Base-by-base conservation (phyloP, 805 yeast species). In the Hanseniaspora pseudoguilliermondii region DNA sequence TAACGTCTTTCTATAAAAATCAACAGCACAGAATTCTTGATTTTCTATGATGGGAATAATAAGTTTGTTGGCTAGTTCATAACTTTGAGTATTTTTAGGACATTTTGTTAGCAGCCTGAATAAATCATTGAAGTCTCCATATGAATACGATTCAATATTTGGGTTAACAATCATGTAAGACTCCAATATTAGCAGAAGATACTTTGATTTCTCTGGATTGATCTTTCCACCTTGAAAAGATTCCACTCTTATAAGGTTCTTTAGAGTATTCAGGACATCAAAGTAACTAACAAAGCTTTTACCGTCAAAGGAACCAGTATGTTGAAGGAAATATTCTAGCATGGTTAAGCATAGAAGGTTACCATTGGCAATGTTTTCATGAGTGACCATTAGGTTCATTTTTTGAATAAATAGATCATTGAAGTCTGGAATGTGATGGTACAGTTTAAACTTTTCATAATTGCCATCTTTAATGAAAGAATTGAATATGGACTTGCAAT, bases 401-500 rank as follows among this genome's bases (percentile, higher is more conserved):
- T 51, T 42, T 40, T 43, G 21, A 9, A 51, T 21, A 43, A 35
- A 51, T 6, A 51, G 29, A n/a, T 43, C 35, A 16, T 51, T 51
- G 39, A 51, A 51, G 13, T 51, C 55, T 5, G 36, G 43, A n/a
- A 51, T 43, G 13, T 34, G 18, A 3, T 43, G 15, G 8, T 15
- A n/a, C 5, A 43, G 18, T 25, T 29, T 35, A 2, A 15, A 11
- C 21, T 46, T 46, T 13, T 46, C 34, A 46, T 46, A 46, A 18
- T 46, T 46, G 9, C 48, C 48, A 25, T 29, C 38, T 32, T 46
- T 46, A 7, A 46, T 46, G 27, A 46, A 46, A 9, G 13, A 3
- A 18, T 29, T 46, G 25, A 46, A 46, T 29, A 46, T 46, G 16
- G 16, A 25, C 9, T 29, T 46, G 10, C 48, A 46, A 11, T 46